These are phyloP conservation scores for Hyphopichia pseudoburtonii DNA, from an alignment of 1,139 yeast genomes.

Conservation along the genomic window DNA sequence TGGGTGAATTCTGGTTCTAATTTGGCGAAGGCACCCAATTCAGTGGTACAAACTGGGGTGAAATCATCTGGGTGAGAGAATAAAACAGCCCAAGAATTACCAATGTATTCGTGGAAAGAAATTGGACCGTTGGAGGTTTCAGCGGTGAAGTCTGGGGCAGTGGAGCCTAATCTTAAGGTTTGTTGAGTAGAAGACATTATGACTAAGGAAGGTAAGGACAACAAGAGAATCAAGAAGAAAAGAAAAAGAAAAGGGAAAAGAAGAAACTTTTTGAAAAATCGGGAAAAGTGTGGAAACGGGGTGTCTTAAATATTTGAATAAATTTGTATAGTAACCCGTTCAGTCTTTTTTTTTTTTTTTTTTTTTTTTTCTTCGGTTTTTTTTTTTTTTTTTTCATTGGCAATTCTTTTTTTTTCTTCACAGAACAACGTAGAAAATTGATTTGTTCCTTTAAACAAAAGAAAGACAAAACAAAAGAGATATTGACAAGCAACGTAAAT, in stretches of 20 bases:
- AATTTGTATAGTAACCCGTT: too few species aligned
- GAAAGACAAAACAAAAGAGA: too few species aligned
- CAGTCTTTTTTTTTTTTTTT: too few species aligned
- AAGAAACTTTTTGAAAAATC: too few species aligned
- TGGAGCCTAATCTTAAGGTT: slow-evolving; percentile 55
- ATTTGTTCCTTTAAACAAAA: too few species aligned
- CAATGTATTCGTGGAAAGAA: slow-evolving; percentile 73
- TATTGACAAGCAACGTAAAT: too few species aligned
- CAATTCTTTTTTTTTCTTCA: too few species aligned
- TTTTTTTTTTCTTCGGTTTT: too few species aligned
- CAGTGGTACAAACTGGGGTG: slow-evolving; percentile 90
- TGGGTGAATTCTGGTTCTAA: slow-evolving; percentile 78
- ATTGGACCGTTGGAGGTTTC: slow-evolving; percentile 74
- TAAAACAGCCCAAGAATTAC: slow-evolving; percentile 73
- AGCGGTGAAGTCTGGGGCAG: slow-evolving; percentile 78
- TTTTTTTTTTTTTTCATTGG: too few species aligned
- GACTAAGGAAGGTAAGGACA: background rate
- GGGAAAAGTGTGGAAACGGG: too few species aligned
- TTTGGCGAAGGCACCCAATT: slow-evolving; percentile 83
- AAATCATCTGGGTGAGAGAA: slow-evolving; percentile 88
- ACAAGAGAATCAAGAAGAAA: background rate
- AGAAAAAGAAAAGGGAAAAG: background rate
- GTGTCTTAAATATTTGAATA: too few species aligned
- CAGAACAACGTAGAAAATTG: too few species aligned
- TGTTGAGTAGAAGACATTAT: slow-evolving; percentile 12